phyloP scores from a whole-genome alignment of 306 rosid species.

The Rosa chinensis region DNA sequence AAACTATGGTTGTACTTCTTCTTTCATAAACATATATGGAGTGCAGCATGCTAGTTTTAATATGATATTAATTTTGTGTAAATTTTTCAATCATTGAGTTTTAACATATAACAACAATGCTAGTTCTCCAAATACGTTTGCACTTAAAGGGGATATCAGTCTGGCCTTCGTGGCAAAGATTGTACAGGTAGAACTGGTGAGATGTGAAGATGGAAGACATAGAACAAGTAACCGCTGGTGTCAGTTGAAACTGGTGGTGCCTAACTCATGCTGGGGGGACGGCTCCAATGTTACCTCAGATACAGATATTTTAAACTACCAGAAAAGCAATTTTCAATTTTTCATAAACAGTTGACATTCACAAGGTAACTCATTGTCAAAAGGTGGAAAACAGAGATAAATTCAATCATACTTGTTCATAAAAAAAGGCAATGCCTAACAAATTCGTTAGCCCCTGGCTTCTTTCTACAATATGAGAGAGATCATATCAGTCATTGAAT shows the following conservation, averaged over 20 bases:
- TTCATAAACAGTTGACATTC: not conserved
- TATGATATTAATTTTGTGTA: not conserved
- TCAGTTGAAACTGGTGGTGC: too few species aligned
- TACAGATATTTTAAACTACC: not conserved
- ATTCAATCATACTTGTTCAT: not conserved
- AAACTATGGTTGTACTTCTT: not conserved
- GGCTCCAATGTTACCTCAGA: not conserved
- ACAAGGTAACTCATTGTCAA: not conserved
- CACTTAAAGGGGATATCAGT: not conserved
- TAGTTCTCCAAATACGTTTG: not conserved
- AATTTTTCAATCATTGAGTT: not conserved
- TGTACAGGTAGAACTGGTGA: not conserved
- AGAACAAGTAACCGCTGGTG: not conserved
- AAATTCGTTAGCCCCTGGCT: not conserved
- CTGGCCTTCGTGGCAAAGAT: not conserved
- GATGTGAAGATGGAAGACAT: not conserved
- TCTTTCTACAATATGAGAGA: not conserved
- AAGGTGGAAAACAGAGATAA: not conserved
- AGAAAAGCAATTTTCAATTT: not conserved
- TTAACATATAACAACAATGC: not conserved
- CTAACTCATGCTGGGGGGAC: not conserved
- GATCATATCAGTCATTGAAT: not conserved
- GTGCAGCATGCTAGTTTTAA: not conserved
- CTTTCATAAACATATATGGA: not conserved
- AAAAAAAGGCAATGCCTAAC: not conserved